These are phyloP conservation scores for Tricholoma flavovirens DNA, from an alignment of 768 basidiomycete species.

Conservation along the genomic window DNA sequence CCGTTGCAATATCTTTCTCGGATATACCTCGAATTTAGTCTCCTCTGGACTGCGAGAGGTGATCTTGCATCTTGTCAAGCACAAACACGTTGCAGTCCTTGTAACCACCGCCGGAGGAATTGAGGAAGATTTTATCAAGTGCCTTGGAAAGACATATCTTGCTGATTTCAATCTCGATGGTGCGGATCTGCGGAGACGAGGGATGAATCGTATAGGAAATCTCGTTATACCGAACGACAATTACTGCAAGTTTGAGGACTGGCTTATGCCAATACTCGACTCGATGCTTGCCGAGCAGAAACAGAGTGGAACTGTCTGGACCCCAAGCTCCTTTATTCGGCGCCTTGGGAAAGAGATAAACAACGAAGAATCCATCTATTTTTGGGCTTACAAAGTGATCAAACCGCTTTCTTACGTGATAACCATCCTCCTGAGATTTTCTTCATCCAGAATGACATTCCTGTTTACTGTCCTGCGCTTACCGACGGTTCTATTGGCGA, in stretches of 20 bases:
- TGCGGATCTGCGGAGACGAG: slow-evolving; percentile 75
- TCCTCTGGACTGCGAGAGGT: slow-evolving; percentile 95
- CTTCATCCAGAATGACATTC: slow-evolving; percentile 81
- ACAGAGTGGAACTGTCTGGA: slow-evolving; percentile 65
- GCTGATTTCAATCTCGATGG: slow-evolving; percentile 93
- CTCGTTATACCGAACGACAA: slow-evolving; percentile 96
- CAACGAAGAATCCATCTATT: slow-evolving; percentile 95
- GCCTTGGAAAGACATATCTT: slow-evolving; percentile 93
- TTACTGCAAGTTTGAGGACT: slow-evolving; percentile 99
- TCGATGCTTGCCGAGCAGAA: slow-evolving; percentile 87
- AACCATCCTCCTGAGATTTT: slow-evolving; percentile 8
- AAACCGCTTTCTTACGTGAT: slow-evolving; percentile 13
- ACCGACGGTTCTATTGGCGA: slow-evolving; percentile 98
- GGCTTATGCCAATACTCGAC: slow-evolving; percentile 94
- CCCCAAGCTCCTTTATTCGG: slow-evolving; percentile 89
- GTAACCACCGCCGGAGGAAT: slow-evolving; percentile 98
- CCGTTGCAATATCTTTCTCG: slow-evolving; percentile 87
- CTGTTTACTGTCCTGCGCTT: slow-evolving; percentile 96
- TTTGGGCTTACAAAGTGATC: slow-evolving; percentile 98
- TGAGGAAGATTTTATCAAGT: slow-evolving; percentile 99
- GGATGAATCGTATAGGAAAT: slow-evolving; percentile 98
- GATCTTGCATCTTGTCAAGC: slow-evolving; percentile 87
- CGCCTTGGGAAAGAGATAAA: slow-evolving; percentile 96
- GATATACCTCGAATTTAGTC: slow-evolving; percentile 98
- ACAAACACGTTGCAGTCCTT: slow-evolving; percentile 81